Conservation (phyloP, 257 asterid species). For the Capsicum chinense region DNA sequence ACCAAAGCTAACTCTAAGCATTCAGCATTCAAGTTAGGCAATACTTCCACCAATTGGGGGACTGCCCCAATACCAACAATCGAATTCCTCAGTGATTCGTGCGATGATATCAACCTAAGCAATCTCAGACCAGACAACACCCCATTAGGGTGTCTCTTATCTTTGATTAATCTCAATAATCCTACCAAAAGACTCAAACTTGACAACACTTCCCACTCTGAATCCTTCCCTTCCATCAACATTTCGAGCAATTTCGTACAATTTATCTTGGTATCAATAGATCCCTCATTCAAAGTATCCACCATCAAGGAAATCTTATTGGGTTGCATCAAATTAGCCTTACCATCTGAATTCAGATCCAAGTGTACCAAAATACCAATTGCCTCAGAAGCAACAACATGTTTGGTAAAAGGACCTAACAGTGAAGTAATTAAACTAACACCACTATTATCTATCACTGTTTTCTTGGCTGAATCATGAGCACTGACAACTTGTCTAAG, state of each 20-base stretch:
- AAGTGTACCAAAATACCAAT: conserved; percentile 65
- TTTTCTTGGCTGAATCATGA: conserved; percentile 60
- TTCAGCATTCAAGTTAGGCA: conserved; percentile 45
- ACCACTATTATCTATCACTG: conserved; percentile 61
- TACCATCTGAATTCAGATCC: conserved; percentile 53
- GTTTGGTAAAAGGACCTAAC: conserved; percentile 69
- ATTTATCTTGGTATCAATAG: conserved; percentile 68
- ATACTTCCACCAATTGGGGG: conserved; percentile 49
- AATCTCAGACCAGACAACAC: conserved; percentile 59
- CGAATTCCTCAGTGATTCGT: conserved; percentile 46
- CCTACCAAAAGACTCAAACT: conserved; percentile 78
- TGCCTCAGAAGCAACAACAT: conserved; percentile 72
- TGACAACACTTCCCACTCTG: conserved; percentile 51
- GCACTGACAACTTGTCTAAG: conserved; percentile 49
- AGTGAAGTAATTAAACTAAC: conserved; percentile 54
- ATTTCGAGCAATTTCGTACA: conserved; percentile 62
- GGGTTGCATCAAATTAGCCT: conserved; percentile 64
- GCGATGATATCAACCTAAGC: conserved; percentile 51
- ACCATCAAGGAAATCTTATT: conserved; percentile 65
- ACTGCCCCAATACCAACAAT: conserved; percentile 62
- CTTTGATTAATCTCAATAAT: conserved; percentile 65
- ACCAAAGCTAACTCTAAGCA: conserved; percentile 47
- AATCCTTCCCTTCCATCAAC: conserved; percentile 60
- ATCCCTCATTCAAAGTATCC: conserved; percentile 77
- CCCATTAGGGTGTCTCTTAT: conserved; percentile 60